phyloP scores from a whole-genome alignment of 78 protist species.

The Polysphondylium violaceum region DNA sequence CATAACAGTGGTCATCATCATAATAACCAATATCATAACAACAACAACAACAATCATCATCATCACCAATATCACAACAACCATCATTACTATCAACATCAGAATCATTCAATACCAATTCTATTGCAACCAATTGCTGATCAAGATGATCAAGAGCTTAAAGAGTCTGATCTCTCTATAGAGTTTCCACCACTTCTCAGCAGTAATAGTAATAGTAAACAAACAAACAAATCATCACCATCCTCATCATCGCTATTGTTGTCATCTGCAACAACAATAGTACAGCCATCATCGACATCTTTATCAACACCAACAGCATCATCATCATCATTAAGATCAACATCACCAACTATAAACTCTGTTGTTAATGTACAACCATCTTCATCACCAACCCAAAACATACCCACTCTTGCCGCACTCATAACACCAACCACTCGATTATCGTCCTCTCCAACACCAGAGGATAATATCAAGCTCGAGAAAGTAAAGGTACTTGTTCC shows the following conservation, averaged over 20 bases:
- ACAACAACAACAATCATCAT: neutral
- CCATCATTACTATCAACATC: slow-evolving; percentile 13
- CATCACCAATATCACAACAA: neutral
- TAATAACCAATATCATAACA: neutral
- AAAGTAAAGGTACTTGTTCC: slow-evolving; percentile 2
- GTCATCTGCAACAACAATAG: neutral
- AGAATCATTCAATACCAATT: neutral
- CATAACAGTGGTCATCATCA: neutral
- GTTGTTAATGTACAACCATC: neutral
- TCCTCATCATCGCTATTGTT: neutral
- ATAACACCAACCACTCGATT: slow-evolving; percentile 31
- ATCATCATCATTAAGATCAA: slow-evolving; percentile 15
- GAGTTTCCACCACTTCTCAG: slow-evolving; percentile 4
- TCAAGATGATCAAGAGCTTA: too few relatives aligned
- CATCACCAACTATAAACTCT: slow-evolving; percentile 4
- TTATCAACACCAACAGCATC: neutral
- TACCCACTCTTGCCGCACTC: slow-evolving; percentile 50
- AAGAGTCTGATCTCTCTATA: too few relatives aligned
- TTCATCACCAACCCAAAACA: neutral
- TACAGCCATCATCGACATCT: neutral
- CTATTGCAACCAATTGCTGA: neutral
- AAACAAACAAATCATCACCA: neutral
- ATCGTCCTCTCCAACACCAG: too few relatives aligned
- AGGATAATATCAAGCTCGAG: neutral
- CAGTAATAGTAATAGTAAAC: neutral